These are phyloP conservation scores for Gomphus sp. DNA, from an alignment of 1,284 basidiomycete species.

Conservation along the genomic window DNA sequence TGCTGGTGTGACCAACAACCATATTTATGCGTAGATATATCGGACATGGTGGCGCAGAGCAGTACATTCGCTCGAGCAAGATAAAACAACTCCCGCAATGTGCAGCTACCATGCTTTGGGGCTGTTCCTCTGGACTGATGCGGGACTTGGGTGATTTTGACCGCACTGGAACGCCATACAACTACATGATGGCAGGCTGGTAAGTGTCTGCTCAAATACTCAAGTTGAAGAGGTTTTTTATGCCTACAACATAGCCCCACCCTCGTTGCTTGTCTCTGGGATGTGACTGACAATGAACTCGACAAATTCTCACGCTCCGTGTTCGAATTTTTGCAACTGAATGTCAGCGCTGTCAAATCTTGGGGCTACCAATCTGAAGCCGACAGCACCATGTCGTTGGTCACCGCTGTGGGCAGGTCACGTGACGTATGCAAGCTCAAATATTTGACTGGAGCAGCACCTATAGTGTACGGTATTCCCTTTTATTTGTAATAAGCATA, in stretches of 20 bases:
- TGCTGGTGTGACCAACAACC: not conserved
- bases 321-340: slow-evolving; percentile 66
- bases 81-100: slow-evolving; percentile 75
- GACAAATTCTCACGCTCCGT: slow-evolving; percentile 86
- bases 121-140: slow-evolving; percentile 89
- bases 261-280: slow-evolving; percentile 93
- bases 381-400: slow-evolving; percentile 39
- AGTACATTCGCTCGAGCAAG: slow-evolving; percentile 84
- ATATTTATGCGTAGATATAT: slow-evolving; percentile 64
- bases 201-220: slow-evolving; percentile 33
- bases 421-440: slow-evolving; percentile 80
- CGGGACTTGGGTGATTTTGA: slow-evolving; percentile 92
- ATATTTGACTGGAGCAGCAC: slow-evolving; percentile 93
- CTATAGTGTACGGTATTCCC: slow-evolving; percentile 92
- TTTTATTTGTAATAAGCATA: slow-evolving; percentile 49
- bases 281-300: slow-evolving; percentile 96
- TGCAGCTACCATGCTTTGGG: slow-evolving; percentile 96
- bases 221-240: not conserved
- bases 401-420: slow-evolving; percentile 73
- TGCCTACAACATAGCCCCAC: slow-evolving; percentile 56
- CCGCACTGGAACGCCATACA: slow-evolving; percentile 81
- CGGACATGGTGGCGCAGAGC: slow-evolving; percentile 93
- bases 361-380: slow-evolving; percentile 17
- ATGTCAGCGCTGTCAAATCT: slow-evolving; percentile 25
- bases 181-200: slow-evolving; percentile 96